These are phyloP conservation scores for Aspergillus jensenii DNA, from an alignment of 2,329 filamentous ascomycete species.

Conservation along the genomic window DNA sequence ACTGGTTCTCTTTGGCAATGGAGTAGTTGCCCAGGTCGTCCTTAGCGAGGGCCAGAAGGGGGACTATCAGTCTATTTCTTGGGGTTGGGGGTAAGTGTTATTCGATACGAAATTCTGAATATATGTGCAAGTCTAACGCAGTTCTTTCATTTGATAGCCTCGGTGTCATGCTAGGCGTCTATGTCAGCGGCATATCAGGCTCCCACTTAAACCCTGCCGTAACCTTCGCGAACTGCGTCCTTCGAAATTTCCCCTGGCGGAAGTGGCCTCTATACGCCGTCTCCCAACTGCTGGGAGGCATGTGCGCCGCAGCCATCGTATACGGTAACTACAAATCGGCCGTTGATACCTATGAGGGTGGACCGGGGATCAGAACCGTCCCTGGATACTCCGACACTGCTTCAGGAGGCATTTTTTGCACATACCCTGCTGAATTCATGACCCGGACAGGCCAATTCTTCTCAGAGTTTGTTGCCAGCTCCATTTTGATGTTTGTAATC, in stretches of 20 bases:
- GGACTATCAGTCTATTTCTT: constrained; percentile 53
- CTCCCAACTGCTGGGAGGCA: constrained; percentile 67
- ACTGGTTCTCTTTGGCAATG: constrained; percentile 68
- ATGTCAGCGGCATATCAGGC: constrained; percentile 59
- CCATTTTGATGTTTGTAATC: constrained; percentile 70
- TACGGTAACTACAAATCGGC: constrained; percentile 65
- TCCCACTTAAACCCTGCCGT: constrained; percentile 71
- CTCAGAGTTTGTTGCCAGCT: constrained; percentile 67
- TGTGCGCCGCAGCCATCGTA: constrained; percentile 60
- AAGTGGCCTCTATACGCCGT: constrained; percentile 68
- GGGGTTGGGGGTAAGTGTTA: constrained; percentile 48
- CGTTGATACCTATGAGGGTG: constrained; percentile 64
- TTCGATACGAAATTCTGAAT: neutral
- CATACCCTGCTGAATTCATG: constrained; percentile 64
- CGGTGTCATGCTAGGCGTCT: constrained; percentile 69
- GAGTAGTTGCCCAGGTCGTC: constrained; percentile 68
- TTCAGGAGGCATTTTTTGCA: constrained; percentile 71
- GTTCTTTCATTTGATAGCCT: constrained; percentile 44
- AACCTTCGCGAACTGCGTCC: constrained; percentile 68
- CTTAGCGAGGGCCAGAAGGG: constrained; percentile 52
- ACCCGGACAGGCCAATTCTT: constrained; percentile 68
- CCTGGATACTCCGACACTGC: constrained; percentile 55
- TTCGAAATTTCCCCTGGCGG: constrained; percentile 66
- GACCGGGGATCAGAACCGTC: constrained; percentile 60
- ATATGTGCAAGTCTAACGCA: constrained; percentile 6